These are phyloP conservation scores for Kickxella alabastrina DNA, from an alignment of 192 early-diverging fungal species.

Conservation along the genomic window DNA sequence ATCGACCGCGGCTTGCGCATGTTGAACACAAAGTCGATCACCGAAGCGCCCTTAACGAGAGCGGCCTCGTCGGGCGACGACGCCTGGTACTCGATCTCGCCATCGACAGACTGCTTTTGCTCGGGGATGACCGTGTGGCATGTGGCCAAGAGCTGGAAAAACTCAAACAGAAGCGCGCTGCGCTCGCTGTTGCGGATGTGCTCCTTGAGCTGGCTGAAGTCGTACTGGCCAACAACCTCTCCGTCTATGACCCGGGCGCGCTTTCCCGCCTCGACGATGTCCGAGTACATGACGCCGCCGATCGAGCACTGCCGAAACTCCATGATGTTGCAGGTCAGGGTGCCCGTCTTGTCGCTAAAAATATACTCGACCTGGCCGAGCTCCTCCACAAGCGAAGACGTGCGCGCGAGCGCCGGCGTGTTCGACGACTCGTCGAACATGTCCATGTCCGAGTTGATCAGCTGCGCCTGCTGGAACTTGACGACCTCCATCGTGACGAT, in stretches of 20 bases:
- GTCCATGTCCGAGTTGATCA: slow-evolving; percentile 92
- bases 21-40: slow-evolving; percentile 64
- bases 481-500: slow-evolving; percentile 99
- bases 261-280: slow-evolving; percentile 85
- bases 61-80: slow-evolving; percentile 97
- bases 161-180: slow-evolving; percentile 77
- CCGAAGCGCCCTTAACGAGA: slow-evolving; percentile 72
- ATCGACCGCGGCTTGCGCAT: slow-evolving; percentile 52
- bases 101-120: slow-evolving; percentile 47
- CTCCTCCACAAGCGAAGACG: slow-evolving; percentile 92
- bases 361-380: slow-evolving; percentile 97
- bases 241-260: slow-evolving; percentile 73
- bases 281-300: slow-evolving; percentile 86
- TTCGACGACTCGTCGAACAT: slow-evolving; percentile 94
- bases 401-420: slow-evolving; percentile 88
- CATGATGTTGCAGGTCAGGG: slow-evolving; percentile 86
- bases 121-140: slow-evolving; percentile 99
- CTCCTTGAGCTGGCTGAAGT: slow-evolving; percentile 59
- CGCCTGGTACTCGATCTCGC: slow-evolving; percentile 86
- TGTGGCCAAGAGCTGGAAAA: slow-evolving; percentile 82
- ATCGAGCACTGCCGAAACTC: slow-evolving; percentile 87
- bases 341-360: slow-evolving; percentile 94
- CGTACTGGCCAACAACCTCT: slow-evolving; percentile 61
- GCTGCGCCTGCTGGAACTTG: slow-evolving; percentile 82
- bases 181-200: slow-evolving; percentile 55